Conservation (phyloP, 2,329 filamentous ascomycete genomes). For the Acephala macrosclerotiorum region DNA sequence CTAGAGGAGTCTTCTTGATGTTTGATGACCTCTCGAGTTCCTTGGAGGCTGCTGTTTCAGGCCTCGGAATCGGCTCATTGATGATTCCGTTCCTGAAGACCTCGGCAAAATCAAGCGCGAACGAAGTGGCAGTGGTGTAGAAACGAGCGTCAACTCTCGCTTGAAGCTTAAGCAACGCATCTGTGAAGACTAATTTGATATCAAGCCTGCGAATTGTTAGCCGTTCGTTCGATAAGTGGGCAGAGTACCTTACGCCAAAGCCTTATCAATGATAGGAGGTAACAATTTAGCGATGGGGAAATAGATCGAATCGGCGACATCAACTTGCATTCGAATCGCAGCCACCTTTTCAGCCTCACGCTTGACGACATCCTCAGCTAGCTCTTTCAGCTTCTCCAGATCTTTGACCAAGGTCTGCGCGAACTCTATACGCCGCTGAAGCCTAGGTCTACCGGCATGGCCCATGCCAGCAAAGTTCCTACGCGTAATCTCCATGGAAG, state of each 20-base stretch:
- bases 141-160: constrained; percentile 58
- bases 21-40: constrained; percentile 45
- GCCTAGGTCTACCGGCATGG: constrained; percentile 76
- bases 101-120: constrained; percentile 63
- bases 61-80: constrained; percentile 28
- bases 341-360: constrained; percentile 82
- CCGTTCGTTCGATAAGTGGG: not conserved
- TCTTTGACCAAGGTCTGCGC: constrained; percentile 78
- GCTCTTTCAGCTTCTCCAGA: constrained; percentile 74
- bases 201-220: constrained; percentile 65
- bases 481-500: constrained; percentile 95
- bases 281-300: constrained; percentile 85
- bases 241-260: constrained; percentile 73
- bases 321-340: constrained; percentile 76
- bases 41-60: constrained; percentile 36
- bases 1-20: constrained; percentile 53
- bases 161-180: constrained; percentile 58
- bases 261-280: constrained; percentile 79
- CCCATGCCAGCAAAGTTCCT: constrained; percentile 98
- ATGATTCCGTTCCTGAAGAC: constrained; percentile 60
- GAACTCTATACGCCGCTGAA: constrained; percentile 88
- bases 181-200: constrained; percentile 63
- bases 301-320: constrained; percentile 87
- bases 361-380: constrained; percentile 75
- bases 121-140: constrained; percentile 64